Percentiles rank a stretch among this genome's conserved stretches.
Evolutionary conservation across 139 green algal species (phyloP).

Genomic region (Medakamo hakoo): DNA sequence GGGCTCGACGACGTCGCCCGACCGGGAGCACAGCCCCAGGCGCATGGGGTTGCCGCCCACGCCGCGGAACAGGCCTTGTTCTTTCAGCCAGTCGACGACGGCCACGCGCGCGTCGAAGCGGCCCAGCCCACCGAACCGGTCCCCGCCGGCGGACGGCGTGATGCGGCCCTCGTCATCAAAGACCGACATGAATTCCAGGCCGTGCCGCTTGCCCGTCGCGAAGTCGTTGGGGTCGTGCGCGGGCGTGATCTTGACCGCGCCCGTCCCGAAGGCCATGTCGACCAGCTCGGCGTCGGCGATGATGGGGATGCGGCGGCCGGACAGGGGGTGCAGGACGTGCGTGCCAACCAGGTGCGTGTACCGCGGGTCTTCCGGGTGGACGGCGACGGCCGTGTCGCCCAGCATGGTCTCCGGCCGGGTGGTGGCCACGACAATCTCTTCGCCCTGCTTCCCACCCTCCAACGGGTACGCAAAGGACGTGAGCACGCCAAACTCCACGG

Average conservation of each 20-base stretch:
- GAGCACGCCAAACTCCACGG: constrained; percentile 91
- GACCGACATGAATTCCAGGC: constrained; percentile 88
- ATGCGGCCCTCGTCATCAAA: constrained; percentile 81
- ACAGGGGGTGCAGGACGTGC: constrained; percentile 71
- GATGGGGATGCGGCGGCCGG: constrained; percentile 73
- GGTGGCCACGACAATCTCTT: constrained; percentile 77
- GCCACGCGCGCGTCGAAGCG: constrained; percentile 73
- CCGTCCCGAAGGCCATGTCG: constrained; percentile 89
- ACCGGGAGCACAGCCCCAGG: constrained; percentile 71
- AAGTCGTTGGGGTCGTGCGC: constrained; percentile 98
- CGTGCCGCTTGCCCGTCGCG: constrained; percentile 63
- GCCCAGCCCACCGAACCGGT: constrained; percentile 68
- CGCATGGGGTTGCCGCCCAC: constrained; percentile 82
- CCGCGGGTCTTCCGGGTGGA: constrained; percentile 82
- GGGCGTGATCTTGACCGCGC: constrained; percentile 87
- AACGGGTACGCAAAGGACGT: constrained; percentile 88
- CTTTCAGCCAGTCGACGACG: constrained; percentile 71
- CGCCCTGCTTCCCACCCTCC: constrained; percentile 35
- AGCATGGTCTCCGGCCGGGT: constrained; percentile 91
- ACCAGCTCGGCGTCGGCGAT: constrained; percentile 87
- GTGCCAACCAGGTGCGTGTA: constrained; percentile 58
- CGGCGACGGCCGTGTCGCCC: constrained; percentile 84
- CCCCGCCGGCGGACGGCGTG: constrained; percentile 58
- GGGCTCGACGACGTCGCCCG: constrained; percentile 93
- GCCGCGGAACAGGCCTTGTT: constrained; percentile 65